phyloP scores from a whole-genome alignment of 139 green algal genomes.

The Coccomyxa sp. region DNA sequence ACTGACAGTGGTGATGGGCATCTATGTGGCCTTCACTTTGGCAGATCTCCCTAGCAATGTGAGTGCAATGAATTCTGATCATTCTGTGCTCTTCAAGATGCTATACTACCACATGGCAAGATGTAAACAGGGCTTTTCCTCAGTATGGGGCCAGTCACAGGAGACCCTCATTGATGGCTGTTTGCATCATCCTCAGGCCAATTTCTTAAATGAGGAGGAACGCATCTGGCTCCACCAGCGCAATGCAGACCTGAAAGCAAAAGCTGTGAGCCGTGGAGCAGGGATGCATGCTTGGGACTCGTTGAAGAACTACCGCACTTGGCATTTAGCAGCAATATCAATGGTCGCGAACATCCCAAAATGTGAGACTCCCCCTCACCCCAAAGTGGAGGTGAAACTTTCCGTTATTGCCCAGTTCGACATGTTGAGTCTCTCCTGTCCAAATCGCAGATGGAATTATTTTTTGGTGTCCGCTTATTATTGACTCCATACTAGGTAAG shows the following conservation, averaged over 20 bases:
- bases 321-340: background rate
- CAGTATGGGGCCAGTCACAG: constrained; percentile 5
- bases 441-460: background rate
- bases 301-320: background rate
- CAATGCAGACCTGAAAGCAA: background rate
- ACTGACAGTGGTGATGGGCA: background rate
- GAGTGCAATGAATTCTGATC: background rate
- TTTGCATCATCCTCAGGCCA: background rate
- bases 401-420: too few relatives aligned
- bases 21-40: background rate
- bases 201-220: background rate
- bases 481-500: constrained; percentile 1
- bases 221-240: background rate
- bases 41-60: background rate
- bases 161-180: constrained; percentile 9
- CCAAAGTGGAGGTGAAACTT: too few relatives aligned
- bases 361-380: background rate
- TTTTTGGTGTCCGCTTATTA: constrained; percentile 6
- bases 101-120: too few relatives aligned
- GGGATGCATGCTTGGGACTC: background rate
- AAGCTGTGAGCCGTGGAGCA: background rate
- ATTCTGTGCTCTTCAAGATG: constrained; percentile 2
- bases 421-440: too few relatives aligned
- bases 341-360: constrained; percentile 1
- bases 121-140: background rate